Percentiles rank a stretch among this genome's conserved stretches.
Evolutionary conservation across 1,139 yeast species (phyloP).

Genomic region (Arxiozyma heterogenica): DNA sequence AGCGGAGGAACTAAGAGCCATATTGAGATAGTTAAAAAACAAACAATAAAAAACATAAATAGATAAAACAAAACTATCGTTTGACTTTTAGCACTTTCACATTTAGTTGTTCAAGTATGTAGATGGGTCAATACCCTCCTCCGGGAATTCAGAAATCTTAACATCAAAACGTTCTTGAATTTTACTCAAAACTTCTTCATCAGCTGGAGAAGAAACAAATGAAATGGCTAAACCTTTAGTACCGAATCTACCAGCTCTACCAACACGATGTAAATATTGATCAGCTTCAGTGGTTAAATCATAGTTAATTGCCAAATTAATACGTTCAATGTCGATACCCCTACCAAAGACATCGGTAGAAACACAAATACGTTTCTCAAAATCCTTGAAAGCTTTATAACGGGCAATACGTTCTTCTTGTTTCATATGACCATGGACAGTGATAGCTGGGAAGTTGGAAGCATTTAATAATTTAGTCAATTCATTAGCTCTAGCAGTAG

Average conservation of each 20-base stretch:
- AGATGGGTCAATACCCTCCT: constrained; percentile 95
- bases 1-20: background rate
- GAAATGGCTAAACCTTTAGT: constrained; percentile 97
- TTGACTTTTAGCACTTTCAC: background rate
- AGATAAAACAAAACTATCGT: background rate
- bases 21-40: background rate
- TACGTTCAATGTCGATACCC: constrained; percentile 98
- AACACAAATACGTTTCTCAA: constrained; percentile 97
- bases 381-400: constrained; percentile 93
- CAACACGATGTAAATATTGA: constrained; percentile 97
- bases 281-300: constrained; percentile 88
- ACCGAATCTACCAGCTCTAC: constrained; percentile 99
- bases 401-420: constrained; percentile 98
- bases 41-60: background rate
- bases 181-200: constrained; percentile 81
- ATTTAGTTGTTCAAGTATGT: constrained; percentile 89
- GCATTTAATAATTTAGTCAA: constrained; percentile 83
- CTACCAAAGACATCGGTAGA: constrained; percentile 98
- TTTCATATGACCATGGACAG: constrained; percentile 91
- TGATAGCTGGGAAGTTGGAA: constrained; percentile 94
- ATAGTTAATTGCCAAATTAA: constrained; percentile 94
- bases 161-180: constrained; percentile 98
- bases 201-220: constrained; percentile 77
- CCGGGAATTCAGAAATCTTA: constrained; percentile 65
- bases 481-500: constrained; percentile 87